Evolutionary conservation across 345 rosid genomes (phyloP), one percentile per base, ranked within the genome.

Genomic region (Geranium rotundifolium): DNA sequence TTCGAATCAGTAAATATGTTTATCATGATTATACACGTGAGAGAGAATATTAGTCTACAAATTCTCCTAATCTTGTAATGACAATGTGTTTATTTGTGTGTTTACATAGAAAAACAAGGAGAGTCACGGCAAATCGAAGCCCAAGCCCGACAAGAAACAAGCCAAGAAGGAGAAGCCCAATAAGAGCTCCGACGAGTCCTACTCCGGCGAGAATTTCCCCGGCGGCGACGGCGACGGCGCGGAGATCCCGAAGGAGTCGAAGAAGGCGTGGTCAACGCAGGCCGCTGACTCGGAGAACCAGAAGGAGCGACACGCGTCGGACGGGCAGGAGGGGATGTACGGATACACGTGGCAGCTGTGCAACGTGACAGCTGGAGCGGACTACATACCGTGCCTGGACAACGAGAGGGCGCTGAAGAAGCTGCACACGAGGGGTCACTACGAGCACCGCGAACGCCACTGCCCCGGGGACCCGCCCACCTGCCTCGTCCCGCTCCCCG

Each of bases 351-450:
- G 99, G 97, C 78, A 56, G 56, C 71, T 90, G n/a, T 93, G 99
- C 46, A 90, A 93, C 37, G 79, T 67, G 29, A 90, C 96, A 2
- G 74, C 95, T 3, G 95, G 95, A 55, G 20, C 84, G 63, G 99
- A 93, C 75, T 93, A 86, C 62, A 93, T 93, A 58, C 99, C 99
- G 17, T 93, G 99, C 68, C 69, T 93, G 79, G 97, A 93, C 68
- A 93, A 93, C 30, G 84, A 80, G 79, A 77, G 77, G 76, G 96
- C 96, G 7, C 19, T 93, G 23, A 79, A 1, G 57, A 66, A 85
- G 67, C 65, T 93, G 16, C 75, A 19, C 1, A 65, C 70, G 18
- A 88, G 90, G 34, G 67, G 59, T 59, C 97, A 93, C 57, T 93
- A 79, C 39, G 81, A 90, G 75, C 99, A 93, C 54, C 73, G 99